A percentile compares a stretch with the other conserved stretches of the same genome.
Evolutionary conservation across 1,284 basidiomycete species (phyloP).

Genomic region (Pseudozyma sp.): DNA sequence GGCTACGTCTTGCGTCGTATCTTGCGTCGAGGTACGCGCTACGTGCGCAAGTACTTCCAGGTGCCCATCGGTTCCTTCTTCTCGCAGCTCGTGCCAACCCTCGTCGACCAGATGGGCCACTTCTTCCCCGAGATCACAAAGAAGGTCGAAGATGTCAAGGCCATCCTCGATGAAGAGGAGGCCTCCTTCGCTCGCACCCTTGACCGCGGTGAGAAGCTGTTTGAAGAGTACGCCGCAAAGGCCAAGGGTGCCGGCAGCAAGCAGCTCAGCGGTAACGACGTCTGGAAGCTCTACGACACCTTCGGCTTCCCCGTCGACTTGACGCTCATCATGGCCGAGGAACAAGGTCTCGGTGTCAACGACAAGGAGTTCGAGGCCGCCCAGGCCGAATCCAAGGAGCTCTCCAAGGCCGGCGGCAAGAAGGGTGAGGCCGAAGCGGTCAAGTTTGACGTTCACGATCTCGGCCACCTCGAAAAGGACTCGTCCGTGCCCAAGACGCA

Average conservation of each 20-base stretch:
- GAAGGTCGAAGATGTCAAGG: constrained; percentile 86
- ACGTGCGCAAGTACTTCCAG: constrained; percentile 93
- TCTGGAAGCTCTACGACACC: constrained; percentile 97
- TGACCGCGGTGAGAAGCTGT: constrained; percentile 95
- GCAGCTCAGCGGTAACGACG: constrained; percentile 87
- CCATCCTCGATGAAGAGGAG: constrained; percentile 97
- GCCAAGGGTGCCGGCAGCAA: constrained; percentile 77
- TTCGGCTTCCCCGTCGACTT: constrained; percentile 98
- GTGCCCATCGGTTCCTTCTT: constrained; percentile 96
- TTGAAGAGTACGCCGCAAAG: constrained; percentile 86
- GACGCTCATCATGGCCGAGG: constrained; percentile 96
- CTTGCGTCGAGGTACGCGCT: constrained; percentile 89
- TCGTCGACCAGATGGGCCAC: constrained; percentile 87
- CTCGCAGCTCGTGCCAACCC: constrained; percentile 87
- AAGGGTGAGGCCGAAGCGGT: constrained; percentile 75
- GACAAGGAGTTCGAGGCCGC: constrained; percentile 90
- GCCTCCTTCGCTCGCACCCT: constrained; percentile 95
- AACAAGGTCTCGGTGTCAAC: constrained; percentile 86
- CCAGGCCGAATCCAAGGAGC: constrained; percentile 87
- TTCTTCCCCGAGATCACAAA: constrained; percentile 94
- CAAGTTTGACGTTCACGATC: constrained; percentile 95
- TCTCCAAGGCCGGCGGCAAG: constrained; percentile 84
- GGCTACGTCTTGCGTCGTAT: constrained; percentile 96
- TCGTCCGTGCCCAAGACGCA: constrained; percentile 88
- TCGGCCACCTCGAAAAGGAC: constrained; percentile 86